phyloP scores from a whole-genome alignment of 805 yeast species.

The Ogataea degrootiae region DNA sequence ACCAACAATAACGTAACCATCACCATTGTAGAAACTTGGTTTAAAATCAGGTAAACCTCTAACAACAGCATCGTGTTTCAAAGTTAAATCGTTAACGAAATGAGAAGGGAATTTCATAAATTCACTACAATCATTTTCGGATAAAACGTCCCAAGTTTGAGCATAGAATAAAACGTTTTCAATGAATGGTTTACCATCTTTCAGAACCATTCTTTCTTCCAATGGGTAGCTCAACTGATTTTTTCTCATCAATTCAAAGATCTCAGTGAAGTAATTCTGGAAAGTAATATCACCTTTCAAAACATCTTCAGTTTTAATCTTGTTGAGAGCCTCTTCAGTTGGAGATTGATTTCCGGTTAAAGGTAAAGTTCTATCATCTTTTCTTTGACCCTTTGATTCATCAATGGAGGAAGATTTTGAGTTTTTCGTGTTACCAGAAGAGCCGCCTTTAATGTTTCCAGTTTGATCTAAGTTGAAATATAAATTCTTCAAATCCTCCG shows the following conservation, averaged over 20 bases:
- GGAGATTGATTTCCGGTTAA: constrained; percentile 22
- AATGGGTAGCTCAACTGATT: constrained; percentile 29
- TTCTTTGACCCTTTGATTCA: constrained; percentile 20
- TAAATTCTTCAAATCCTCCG: constrained; percentile 19
- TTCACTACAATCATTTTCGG: constrained; percentile 23
- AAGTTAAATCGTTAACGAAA: constrained; percentile 29
- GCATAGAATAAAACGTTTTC: constrained; percentile 28
- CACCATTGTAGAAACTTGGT: constrained; percentile 29
- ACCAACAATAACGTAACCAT: constrained; percentile 68
- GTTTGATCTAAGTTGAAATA: constrained; percentile 18
- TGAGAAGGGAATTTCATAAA: constrained; percentile 28
- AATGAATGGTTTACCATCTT: constrained; percentile 30
- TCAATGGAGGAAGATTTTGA: constrained; percentile 16
- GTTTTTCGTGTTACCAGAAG: constrained; percentile 26
- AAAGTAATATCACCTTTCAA: constrained; percentile 29
- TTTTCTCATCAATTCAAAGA: constrained; percentile 26
- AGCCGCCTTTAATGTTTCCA: constrained; percentile 22
- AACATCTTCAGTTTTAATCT: constrained; percentile 25
- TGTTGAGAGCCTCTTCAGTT: constrained; percentile 23
- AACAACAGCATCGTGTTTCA: constrained; percentile 29
- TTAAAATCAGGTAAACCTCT: constrained; percentile 23
- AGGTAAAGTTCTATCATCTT: constrained; percentile 27
- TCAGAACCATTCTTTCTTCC: constrained; percentile 25
- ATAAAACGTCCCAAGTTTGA: constrained; percentile 22
- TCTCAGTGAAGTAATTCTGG: constrained; percentile 29